Conservation (phyloP, 805 yeast species). For the Yarrowia osloensis region DNA sequence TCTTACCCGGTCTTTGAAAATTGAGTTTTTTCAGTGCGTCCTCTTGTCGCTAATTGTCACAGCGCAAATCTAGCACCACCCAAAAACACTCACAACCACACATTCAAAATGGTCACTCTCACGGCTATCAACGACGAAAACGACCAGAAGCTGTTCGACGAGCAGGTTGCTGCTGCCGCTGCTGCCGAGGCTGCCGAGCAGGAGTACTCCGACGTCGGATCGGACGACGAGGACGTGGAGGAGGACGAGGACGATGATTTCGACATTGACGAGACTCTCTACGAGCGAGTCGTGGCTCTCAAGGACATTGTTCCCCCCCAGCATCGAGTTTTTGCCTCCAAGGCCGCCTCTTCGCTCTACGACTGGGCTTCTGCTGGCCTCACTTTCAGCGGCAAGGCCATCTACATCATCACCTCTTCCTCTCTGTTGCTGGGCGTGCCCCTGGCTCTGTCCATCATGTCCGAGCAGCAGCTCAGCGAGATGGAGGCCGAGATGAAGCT, state of each 20-base stretch:
- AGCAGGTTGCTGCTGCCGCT: constrained; percentile 40
- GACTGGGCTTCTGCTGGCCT: constrained; percentile 50
- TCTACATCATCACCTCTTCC: constrained; percentile 86
- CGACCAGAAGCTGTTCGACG: constrained; percentile 45
- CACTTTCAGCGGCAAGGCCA: constrained; percentile 66
- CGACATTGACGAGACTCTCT: constrained; percentile 73
- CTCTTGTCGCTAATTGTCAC: not conserved
- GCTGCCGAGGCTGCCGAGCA: constrained; percentile 46
- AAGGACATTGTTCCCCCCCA: constrained; percentile 89
- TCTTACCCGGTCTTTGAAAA: constrained; percentile 24
- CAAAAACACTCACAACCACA: constrained; percentile 1
- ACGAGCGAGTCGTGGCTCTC: constrained; percentile 87
- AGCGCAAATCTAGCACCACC: constrained; percentile 2
- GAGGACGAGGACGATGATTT: constrained; percentile 71
- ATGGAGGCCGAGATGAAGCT: constrained; percentile 86
- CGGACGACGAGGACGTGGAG: constrained; percentile 53
- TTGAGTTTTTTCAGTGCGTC: constrained; percentile 24
- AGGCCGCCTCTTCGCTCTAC: constrained; percentile 42
- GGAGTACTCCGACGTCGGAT: constrained; percentile 57
- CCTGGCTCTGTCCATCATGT: constrained; percentile 79
- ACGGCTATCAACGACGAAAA: constrained; percentile 59
- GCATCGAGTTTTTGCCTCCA: constrained; percentile 59
- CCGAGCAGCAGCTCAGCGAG: constrained; percentile 92
- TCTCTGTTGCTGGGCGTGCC: constrained; percentile 90
- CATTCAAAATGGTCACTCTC: constrained; percentile 64